Evolutionary conservation across 176 grass and related monocot species (phyloP).

Genomic region (Tillandsia fasciculata): DNA sequence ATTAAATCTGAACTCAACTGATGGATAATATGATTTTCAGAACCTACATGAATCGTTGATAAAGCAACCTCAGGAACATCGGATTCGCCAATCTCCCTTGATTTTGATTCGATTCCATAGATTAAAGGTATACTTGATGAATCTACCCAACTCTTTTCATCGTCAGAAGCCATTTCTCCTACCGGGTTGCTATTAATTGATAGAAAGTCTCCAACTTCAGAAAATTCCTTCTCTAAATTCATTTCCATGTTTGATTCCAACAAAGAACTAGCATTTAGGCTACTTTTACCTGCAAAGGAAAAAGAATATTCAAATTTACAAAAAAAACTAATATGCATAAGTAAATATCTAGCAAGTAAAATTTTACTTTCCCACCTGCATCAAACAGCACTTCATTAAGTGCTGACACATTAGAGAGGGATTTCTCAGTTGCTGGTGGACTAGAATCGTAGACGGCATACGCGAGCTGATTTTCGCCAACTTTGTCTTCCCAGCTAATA

Average conservation of each 20-base stretch:
- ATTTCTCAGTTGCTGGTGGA: constrained; percentile 29
- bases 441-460: constrained; percentile 40
- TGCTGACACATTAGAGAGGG: constrained; percentile 26
- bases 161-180: neutral
- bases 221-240: neutral
- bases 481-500: constrained; percentile 20
- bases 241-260: neutral
- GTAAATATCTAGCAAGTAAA: neutral
- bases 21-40: neutral
- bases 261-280: neutral
- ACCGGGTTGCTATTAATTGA: too few species aligned
- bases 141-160: neutral
- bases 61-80: neutral
- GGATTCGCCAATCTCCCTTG: neutral
- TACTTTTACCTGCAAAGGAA: constrained; percentile 2
- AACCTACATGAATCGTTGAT: neutral
- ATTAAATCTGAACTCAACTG: too few species aligned
- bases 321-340: neutral
- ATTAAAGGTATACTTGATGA: neutral
- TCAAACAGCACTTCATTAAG: constrained; percentile 20
- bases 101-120: neutral
- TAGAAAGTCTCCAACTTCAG: neutral
- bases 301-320: neutral
- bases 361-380: constrained; percentile 22
- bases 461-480: constrained; percentile 19